phyloP scores from a whole-genome alignment of 805 yeast genomes.

The baker's yeast (Saccharomyces cerevisiae) region DNA sequence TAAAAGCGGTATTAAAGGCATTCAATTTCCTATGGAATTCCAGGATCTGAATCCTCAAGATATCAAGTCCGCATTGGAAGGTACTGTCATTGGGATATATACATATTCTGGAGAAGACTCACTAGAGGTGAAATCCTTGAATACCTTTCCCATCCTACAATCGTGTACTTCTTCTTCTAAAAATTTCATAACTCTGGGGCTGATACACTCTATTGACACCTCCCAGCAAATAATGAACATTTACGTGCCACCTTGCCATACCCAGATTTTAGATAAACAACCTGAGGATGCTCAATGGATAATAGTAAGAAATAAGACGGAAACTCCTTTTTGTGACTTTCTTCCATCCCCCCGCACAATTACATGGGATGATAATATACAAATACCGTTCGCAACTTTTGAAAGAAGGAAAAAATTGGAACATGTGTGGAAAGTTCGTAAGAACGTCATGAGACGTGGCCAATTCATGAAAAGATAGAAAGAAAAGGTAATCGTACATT shows the following conservation, averaged over 20 bases:
- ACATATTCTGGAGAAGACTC: constrained; percentile 3
- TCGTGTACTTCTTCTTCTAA: not conserved
- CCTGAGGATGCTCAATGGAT: constrained; percentile 30
- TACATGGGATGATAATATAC: constrained; percentile 5
- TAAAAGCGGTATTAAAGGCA: constrained; percentile 31
- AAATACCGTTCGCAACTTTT: constrained; percentile 40
- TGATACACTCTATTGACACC: constrained; percentile 59
- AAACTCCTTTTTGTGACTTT: constrained; percentile 53
- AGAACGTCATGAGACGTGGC: constrained; percentile 45
- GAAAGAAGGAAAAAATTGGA: constrained; percentile 37
- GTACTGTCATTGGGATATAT: constrained; percentile 31
- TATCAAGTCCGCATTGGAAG: constrained; percentile 30
- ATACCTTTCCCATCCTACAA: constrained; percentile 22
- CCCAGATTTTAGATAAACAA: constrained; percentile 10
- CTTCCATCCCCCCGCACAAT: constrained; percentile 23
- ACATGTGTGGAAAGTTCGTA: constrained; percentile 49
- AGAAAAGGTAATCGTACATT: not conserved
- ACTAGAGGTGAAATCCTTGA: constrained; percentile 10
- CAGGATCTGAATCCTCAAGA: constrained; percentile 29
- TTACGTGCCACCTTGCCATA: constrained; percentile 40
- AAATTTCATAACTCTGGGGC: constrained; percentile 32
- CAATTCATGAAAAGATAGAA: constrained; percentile 21
- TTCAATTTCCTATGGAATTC: constrained; percentile 30
- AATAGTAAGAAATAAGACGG: constrained; percentile 55
- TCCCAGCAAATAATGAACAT: constrained; percentile 38